phyloP scores from a whole-genome alignment of 1,284 basidiomycete genomes.

The Ceratobasidium sp. region DNA sequence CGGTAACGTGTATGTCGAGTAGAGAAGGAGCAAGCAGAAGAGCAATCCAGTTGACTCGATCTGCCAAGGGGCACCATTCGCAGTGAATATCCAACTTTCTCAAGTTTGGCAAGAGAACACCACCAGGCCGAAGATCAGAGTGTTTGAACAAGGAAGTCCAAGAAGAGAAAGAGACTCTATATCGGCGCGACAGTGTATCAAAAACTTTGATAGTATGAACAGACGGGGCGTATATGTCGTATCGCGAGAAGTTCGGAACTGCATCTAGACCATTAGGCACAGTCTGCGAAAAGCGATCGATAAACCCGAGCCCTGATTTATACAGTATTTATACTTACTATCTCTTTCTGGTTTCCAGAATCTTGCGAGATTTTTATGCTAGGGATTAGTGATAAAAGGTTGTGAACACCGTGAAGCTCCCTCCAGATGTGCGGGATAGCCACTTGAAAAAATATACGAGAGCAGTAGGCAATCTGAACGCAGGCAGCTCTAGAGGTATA shows the following conservation, averaged over 20 bases:
- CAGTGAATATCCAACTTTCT: neutral
- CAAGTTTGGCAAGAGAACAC: constrained; percentile 2
- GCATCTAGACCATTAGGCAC: neutral
- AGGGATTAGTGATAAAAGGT: constrained; percentile 3
- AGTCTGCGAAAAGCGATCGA: neutral
- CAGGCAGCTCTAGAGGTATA: neutral
- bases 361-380: neutral
- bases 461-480: neutral
- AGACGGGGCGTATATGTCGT: neutral
- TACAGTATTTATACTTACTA: neutral
- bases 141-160: neutral
- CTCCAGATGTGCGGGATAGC: constrained; percentile 7
- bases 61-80: neutral
- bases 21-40: constrained; percentile 2
- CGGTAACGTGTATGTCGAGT: neutral
- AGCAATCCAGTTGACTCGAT: constrained; percentile 12
- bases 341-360: neutral
- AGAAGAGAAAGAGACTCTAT: neutral
- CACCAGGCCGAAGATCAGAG: neutral
- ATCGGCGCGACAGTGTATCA: neutral
- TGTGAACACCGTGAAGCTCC: constrained; percentile 2
- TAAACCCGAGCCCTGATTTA: neutral
- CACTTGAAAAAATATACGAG: constrained; percentile 5
- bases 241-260: constrained; percentile 13
- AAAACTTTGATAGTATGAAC: neutral